Evolutionary conservation across 2,329 filamentous ascomycete genomes (phyloP), one percentile per base, ranked within the genome.

Genomic region (Dactylonectria estremocensis): DNA sequence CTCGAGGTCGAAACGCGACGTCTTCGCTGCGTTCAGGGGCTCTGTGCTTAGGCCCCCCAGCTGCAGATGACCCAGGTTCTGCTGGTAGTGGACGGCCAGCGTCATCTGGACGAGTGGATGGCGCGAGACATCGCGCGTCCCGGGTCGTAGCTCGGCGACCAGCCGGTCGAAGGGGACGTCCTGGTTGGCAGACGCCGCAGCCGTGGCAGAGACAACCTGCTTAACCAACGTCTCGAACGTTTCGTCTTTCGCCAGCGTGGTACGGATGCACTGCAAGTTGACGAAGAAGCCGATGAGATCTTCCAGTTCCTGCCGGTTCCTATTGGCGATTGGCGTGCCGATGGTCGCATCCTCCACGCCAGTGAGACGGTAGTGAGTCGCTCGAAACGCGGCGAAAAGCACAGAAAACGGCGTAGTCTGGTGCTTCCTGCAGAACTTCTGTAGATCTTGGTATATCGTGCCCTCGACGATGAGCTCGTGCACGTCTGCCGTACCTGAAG

Each of bases 251-350:
- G 24, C 59, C 2, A 73, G 13, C 11, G 35, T 49, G 16, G 70
- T 59, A 2, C 74, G 58, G 8, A 74, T 54, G 43, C 72, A 75
- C 50, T 75, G 71, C 22, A 68, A 48, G 54, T 74, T 74, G 46
- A 74, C 73, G 22, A 75, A 75, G 67, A 76, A 76, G 0, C 73
- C 73, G 50, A 74, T 65, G n/a, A 74, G 49, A 16, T 71, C 52
- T 45, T 68, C 55, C 2, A 74, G 11, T 18, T 74, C 68, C 37
- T 59, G 31, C 2, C 58, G 54, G n/a, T 71, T 60, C 1, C 72
- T 58, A 35, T 73, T 73, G 3, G 72, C 70, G 46, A 65, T 74
- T 6, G 68, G 52, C 1, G 65, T 70, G 14, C 74, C 75, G 22
- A 77, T 69, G 0, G 66, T 69, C 3, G 69, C 71, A 52, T 77